Percentiles rank a stretch among this genome's conserved stretches.
Evolutionary conservation across 2,329 filamentous ascomycete genomes (phyloP).

Genomic region (Aspergillus floridensis): DNA sequence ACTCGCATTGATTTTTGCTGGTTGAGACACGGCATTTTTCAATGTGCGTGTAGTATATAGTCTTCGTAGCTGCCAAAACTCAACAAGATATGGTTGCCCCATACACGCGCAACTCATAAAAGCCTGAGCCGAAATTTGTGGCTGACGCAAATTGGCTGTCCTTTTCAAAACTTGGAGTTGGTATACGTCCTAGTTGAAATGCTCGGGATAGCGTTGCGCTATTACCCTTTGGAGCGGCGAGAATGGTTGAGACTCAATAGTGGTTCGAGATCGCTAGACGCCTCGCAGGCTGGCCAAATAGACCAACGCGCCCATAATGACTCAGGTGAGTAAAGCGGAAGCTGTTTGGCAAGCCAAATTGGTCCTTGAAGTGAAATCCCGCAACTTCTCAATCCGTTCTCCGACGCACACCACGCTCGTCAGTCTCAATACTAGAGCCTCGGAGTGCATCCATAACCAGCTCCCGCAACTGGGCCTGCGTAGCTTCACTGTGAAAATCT

Average conservation of each 20-base stretch:
- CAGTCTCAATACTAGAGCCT: conserved; percentile 59
- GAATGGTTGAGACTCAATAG: background rate
- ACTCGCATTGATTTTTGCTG: background rate
- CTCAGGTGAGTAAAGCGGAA: background rate
- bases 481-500: conserved; percentile 78
- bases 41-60: background rate
- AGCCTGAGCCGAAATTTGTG: background rate
- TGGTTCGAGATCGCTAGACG: background rate
- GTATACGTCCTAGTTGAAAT: background rate
- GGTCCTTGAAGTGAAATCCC: background rate
- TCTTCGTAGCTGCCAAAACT: background rate
- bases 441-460: conserved; percentile 77
- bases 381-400: conserved; percentile 53
- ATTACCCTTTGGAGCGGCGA: background rate
- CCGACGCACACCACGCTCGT: conserved; percentile 63
- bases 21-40: background rate
- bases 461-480: conserved; percentile 73
- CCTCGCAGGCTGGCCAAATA: background rate
- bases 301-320: background rate
- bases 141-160: background rate
- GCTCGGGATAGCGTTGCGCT: background rate
- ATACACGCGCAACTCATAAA: background rate
- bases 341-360: background rate
- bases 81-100: background rate
- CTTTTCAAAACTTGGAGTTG: background rate